Conservation (phyloP, 768 basidiomycete genomes). For the Hydnum rufescens region DNA sequence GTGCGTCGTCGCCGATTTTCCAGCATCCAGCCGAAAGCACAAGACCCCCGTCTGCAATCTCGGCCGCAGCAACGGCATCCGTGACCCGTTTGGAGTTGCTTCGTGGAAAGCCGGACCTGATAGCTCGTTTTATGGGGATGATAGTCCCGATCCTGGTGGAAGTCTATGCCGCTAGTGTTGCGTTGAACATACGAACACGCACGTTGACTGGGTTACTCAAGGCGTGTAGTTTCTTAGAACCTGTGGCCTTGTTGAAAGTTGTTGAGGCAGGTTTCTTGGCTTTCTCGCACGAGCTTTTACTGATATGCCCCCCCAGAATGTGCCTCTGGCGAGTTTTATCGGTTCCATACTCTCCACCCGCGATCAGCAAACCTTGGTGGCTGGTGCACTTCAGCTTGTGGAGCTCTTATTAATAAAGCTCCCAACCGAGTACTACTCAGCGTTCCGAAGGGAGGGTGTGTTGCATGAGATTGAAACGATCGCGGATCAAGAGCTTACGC, state of each 20-base stretch:
- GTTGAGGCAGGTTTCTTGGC: conserved; percentile 38
- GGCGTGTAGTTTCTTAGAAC: conserved; percentile 74
- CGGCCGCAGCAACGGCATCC: conserved; percentile 19
- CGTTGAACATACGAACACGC: conserved; percentile 69
- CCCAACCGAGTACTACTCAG: conserved; percentile 64
- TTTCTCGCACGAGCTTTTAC: not conserved
- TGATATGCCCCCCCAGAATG: conserved; percentile 32
- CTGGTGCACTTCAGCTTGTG: conserved; percentile 79
- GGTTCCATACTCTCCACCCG: conserved; percentile 84
- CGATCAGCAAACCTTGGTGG: conserved; percentile 73
- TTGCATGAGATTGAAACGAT: conserved; percentile 81
- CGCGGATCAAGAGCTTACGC: conserved; percentile 38
- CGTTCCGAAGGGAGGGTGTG: conserved; percentile 88
- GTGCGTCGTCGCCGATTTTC: not conserved
- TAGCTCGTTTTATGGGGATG: conserved; percentile 68
- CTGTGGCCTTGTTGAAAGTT: conserved; percentile 52
- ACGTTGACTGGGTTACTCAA: conserved; percentile 76
- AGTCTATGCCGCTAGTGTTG: conserved; percentile 97
- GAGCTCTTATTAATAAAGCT: conserved; percentile 77
- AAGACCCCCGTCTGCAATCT: not conserved
- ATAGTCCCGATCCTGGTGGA: conserved; percentile 90
- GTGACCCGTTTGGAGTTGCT: conserved; percentile 45
- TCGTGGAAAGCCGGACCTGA: conserved; percentile 51
- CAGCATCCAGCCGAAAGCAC: not conserved
- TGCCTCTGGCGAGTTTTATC: conserved; percentile 88